Conservation (phyloP, 805 yeast species). For the Ogataea trehalophila region DNA sequence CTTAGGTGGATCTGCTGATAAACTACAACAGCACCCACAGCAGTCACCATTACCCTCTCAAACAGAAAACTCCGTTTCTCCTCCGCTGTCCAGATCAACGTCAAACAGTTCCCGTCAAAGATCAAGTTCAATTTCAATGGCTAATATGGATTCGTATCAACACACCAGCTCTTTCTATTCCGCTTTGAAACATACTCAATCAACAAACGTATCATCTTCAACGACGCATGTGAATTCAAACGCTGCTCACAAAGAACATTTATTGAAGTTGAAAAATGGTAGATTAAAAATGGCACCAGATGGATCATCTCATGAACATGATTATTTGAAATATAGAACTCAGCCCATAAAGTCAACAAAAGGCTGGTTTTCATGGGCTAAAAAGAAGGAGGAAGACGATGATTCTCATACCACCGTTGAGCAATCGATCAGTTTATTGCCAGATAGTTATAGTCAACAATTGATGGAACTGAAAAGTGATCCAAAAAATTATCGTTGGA, state of each 20-base stretch:
- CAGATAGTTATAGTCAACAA: slow-evolving; percentile 32
- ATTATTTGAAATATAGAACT: slow-evolving; percentile 29
- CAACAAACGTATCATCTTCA: slow-evolving; percentile 18
- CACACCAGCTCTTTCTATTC: slow-evolving; percentile 9
- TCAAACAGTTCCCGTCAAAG: slow-evolving; percentile 15
- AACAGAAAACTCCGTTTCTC: slow-evolving; percentile 20
- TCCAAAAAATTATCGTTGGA: slow-evolving; percentile 35
- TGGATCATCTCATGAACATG: slow-evolving; percentile 32
- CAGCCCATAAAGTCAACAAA: slow-evolving; percentile 25
- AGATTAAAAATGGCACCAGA: slow-evolving; percentile 27
- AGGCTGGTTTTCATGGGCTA: slow-evolving; percentile 31
- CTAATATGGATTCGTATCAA: slow-evolving; percentile 12
- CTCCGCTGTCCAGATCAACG: slow-evolving; percentile 19
- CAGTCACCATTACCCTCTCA: not conserved
- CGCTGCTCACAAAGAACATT: slow-evolving; percentile 21
- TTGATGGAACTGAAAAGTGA: slow-evolving; percentile 31
- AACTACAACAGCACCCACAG: not conserved
- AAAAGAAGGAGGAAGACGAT: slow-evolving; percentile 28
- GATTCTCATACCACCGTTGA: slow-evolving; percentile 23
- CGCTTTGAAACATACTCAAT: slow-evolving; percentile 24
- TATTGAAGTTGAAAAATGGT: slow-evolving; percentile 25
- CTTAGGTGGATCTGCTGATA: slow-evolving; percentile 8
- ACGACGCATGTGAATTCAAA: slow-evolving; percentile 9
- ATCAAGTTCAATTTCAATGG: slow-evolving; percentile 20
- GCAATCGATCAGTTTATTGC: slow-evolving; percentile 31